Evolutionary conservation across 2,329 filamentous ascomycete genomes (phyloP).

Genomic region (Aspergillus novofumigatus): DNA sequence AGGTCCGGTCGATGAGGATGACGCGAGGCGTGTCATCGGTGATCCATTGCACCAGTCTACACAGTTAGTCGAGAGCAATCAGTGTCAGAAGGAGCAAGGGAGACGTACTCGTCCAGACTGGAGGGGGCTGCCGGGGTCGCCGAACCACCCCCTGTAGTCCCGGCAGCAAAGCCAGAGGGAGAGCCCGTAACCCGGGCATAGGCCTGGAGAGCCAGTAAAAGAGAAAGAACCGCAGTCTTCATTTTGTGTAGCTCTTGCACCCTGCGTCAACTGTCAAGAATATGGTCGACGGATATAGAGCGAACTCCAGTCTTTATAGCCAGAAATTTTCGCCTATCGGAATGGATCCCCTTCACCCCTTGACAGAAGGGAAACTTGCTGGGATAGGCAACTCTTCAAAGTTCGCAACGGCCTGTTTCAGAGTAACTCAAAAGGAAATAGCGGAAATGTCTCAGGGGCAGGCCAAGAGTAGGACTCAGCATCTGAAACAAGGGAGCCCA

Average conservation of each 20-base stretch:
- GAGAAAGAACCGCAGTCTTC: conserved; percentile 1
- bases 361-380: too few species aligned
- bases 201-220: conserved; percentile 1
- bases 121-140: conserved; percentile 7
- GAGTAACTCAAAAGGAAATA: too few species aligned
- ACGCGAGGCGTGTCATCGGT: conserved; percentile 7
- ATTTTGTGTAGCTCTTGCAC: background rate
- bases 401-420: background rate
- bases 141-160: conserved; percentile 12
- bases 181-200: conserved; percentile 10
- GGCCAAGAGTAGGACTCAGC: too few species aligned
- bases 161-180: conserved; percentile 12
- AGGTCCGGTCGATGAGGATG: conserved; percentile 11
- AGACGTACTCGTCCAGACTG: conserved; percentile 10
- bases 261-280: too few species aligned
- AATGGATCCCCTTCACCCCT: too few species aligned
- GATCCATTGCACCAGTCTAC: conserved; percentile 9
- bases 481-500: too few species aligned
- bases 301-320: too few species aligned
- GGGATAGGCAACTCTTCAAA: background rate
- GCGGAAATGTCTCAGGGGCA: too few species aligned
- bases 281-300: too few species aligned
- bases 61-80: background rate
- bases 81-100: background rate
- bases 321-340: too few species aligned